Evolutionary conservation across 2,329 filamentous ascomycete genomes (phyloP).

Genomic region (Colletotrichum phormii): DNA sequence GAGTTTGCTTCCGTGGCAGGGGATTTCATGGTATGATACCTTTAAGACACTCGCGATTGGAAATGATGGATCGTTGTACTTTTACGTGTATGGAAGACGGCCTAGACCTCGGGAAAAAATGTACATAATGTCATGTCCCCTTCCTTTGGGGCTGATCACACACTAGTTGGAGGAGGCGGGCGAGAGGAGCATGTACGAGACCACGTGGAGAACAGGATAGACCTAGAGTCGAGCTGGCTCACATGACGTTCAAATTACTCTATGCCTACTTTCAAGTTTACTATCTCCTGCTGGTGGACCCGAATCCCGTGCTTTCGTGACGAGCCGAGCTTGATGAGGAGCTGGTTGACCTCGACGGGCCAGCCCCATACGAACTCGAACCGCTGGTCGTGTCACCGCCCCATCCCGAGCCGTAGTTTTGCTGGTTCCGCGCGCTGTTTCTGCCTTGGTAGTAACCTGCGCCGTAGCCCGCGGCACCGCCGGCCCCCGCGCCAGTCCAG

Average conservation of each 20-base stretch:
- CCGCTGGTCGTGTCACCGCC: slow-evolving; percentile 45
- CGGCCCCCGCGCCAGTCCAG: slow-evolving; percentile 76
- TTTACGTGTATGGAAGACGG: slow-evolving; percentile 38
- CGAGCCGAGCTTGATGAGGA: slow-evolving; percentile 58
- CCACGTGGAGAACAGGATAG: slow-evolving; percentile 27
- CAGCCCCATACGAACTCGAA: slow-evolving; percentile 43
- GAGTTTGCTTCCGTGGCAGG: slow-evolving; percentile 33
- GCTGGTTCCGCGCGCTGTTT: slow-evolving; percentile 42
- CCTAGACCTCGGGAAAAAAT: slow-evolving; percentile 23
- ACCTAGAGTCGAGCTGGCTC: slow-evolving; percentile 34
- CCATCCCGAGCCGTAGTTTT: slow-evolving; percentile 44
- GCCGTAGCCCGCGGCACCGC: slow-evolving; percentile 76
- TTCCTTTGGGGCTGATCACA: slow-evolving; percentile 5
- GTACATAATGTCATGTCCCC: slow-evolving; percentile 31
- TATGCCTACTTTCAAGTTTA: slow-evolving; percentile 27
- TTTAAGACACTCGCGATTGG: slow-evolving; percentile 33
- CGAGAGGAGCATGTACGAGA: slow-evolving; percentile 8
- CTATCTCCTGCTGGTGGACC: slow-evolving; percentile 72
- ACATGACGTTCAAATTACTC: slow-evolving; percentile 12
- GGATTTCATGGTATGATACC: slow-evolving; percentile 37
- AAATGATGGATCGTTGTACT: slow-evolving; percentile 37
- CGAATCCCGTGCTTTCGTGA: slow-evolving; percentile 79
- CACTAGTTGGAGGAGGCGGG: not conserved
- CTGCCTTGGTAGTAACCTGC: slow-evolving; percentile 58
- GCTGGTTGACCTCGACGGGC: slow-evolving; percentile 51